Conservation (phyloP, 2,329 filamentous ascomycete species). For the Magnaporthales sp. region DNA sequence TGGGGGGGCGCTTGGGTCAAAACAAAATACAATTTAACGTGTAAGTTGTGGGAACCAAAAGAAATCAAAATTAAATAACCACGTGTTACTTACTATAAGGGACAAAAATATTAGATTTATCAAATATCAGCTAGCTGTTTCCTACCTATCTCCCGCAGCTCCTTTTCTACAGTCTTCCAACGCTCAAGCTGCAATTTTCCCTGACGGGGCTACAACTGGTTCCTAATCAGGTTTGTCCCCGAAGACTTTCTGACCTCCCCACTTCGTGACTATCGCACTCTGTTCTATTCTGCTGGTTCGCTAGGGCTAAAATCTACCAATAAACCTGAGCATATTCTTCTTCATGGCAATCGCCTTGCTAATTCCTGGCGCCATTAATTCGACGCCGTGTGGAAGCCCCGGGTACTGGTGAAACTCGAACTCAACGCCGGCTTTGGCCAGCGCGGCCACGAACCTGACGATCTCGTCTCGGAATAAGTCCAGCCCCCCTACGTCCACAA, state of each 20-base stretch:
- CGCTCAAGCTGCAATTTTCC: too few species aligned
- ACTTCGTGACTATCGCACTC: not conserved
- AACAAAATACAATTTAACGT: too few species aligned
- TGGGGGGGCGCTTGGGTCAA: too few species aligned
- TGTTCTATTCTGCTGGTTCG: not conserved
- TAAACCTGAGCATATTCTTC: not conserved
- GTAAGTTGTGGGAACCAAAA: too few species aligned
- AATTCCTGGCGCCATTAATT: slow-evolving; percentile 8
- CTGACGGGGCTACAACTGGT: not conserved
- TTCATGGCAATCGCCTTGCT: not conserved
- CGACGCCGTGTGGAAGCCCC: slow-evolving; percentile 30
- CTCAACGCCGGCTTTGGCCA: slow-evolving; percentile 22
- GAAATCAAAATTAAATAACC: too few species aligned
- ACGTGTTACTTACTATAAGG: too few species aligned
- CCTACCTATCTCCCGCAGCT: too few species aligned
- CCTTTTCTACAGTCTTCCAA: too few species aligned
- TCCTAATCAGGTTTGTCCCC: not conserved
- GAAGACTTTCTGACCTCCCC: not conserved
- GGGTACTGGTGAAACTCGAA: slow-evolving; percentile 31
- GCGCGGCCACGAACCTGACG: slow-evolving; percentile 20
- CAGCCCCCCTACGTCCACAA: slow-evolving; percentile 28
- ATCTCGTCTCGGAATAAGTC: slow-evolving; percentile 28
- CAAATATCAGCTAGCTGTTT: too few species aligned
- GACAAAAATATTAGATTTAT: too few species aligned
- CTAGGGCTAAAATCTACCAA: not conserved